Conservation (phyloP, 2,329 filamentous ascomycete genomes). For the Ascochyta clinopodiicola region DNA sequence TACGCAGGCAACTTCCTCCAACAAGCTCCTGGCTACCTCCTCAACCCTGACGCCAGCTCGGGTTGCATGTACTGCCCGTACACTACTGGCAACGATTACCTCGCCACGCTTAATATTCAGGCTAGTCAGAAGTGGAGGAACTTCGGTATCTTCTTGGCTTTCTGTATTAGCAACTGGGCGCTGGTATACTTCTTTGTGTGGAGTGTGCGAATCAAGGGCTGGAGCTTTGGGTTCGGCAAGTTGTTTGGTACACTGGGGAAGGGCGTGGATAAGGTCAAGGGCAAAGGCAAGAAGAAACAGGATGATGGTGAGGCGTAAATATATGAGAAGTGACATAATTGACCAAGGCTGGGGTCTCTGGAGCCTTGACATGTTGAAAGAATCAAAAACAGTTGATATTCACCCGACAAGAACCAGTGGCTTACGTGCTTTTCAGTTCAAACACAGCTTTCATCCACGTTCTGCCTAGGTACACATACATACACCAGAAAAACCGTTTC, state of each 20-base stretch:
- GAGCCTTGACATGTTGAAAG: not conserved
- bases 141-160: slow-evolving; percentile 76
- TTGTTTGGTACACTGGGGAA: slow-evolving; percentile 60
- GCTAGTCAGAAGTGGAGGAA: slow-evolving; percentile 71
- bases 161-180: slow-evolving; percentile 73
- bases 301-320: slow-evolving; percentile 3
- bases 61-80: slow-evolving; percentile 77
- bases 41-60: slow-evolving; percentile 63
- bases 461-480: no score
- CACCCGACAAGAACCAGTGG: no score
- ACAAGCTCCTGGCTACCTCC: slow-evolving; percentile 66
- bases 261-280: slow-evolving; percentile 23
- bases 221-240: slow-evolving; percentile 71
- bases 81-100: slow-evolving; percentile 69
- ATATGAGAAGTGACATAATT: not conserved
- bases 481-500: no score
- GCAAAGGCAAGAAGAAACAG: slow-evolving; percentile 20
- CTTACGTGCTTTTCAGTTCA: no score
- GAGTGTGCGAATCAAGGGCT: slow-evolving; percentile 72
- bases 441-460: no score
- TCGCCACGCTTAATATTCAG: slow-evolving; percentile 63
- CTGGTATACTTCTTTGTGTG: slow-evolving; percentile 81
- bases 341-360: not conserved
- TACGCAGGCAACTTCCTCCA: slow-evolving; percentile 69
- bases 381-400: no score